These are phyloP conservation scores for Rhododendron vialii DNA, from an alignment of 148 eudicot species.

Conservation along the genomic window DNA sequence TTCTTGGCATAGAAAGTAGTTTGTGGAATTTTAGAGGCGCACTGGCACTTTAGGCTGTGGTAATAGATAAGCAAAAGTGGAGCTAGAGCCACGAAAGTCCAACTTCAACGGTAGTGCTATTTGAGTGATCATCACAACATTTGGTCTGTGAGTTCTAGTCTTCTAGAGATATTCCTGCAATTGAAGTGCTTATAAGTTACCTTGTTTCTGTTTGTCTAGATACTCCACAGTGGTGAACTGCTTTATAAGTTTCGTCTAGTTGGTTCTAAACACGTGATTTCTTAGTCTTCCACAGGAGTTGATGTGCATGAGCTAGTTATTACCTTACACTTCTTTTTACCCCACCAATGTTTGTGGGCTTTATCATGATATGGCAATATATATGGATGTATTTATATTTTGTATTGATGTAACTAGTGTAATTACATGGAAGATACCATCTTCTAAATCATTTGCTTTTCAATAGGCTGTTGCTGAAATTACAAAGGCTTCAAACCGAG, in stretches of 20 bases:
- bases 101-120: not conserved
- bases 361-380: not conserved
- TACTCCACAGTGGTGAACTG: not conserved
- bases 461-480: slow-evolving; percentile 85
- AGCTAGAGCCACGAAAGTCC: not conserved
- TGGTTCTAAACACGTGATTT: not conserved
- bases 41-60: not conserved
- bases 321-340: not conserved
- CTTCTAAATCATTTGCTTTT: slow-evolving; percentile 7
- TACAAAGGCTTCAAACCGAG: slow-evolving; percentile 72
- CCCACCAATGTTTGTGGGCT: not conserved
- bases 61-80: not conserved
- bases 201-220: not conserved
- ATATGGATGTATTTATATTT: not conserved
- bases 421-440: not conserved
- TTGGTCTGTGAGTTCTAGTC: not conserved
- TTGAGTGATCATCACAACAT: not conserved
- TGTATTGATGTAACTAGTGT: not conserved
- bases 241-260: not conserved
- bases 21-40: not conserved
- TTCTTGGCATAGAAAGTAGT: not conserved
- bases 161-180: not conserved
- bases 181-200: not conserved
- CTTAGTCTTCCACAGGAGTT: not conserved
- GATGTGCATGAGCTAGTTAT: not conserved